A percentile compares a stretch with the other conserved stretches of the same genome.
These are phyloP conservation scores for Ganoderma boninense DNA, from an alignment of 1,284 basidiomycete genomes.

Conservation along the genomic window DNA sequence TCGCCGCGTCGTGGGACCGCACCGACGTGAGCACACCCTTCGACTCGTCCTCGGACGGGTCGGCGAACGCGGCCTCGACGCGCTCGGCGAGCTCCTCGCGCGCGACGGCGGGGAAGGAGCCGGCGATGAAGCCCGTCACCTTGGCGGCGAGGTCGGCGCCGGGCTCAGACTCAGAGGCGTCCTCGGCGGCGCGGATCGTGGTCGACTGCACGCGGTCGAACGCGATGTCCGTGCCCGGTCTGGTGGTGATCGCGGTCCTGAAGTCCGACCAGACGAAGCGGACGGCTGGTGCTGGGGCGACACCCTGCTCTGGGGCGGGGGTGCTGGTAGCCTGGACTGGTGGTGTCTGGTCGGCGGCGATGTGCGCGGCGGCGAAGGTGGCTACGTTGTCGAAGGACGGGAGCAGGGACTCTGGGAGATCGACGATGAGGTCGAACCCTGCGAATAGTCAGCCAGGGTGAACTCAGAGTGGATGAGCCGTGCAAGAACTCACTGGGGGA, in stretches of 20 bases:
- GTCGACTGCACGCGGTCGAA: not conserved
- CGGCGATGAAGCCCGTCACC: not conserved
- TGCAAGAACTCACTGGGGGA: not conserved
- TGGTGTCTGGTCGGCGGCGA: not conserved
- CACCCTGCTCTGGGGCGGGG: not conserved
- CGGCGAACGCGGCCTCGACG: not conserved
- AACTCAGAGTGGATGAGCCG: not conserved
- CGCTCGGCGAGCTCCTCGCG: not conserved
- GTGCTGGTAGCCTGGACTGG: not conserved
- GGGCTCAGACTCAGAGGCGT: too few species aligned
- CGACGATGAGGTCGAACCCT: not conserved
- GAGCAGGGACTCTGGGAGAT: not conserved
- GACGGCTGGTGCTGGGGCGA: too few species aligned
- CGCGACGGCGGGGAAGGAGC: not conserved
- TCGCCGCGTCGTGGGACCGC: not conserved
- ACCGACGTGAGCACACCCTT: not conserved
- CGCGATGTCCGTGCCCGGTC: constrained; percentile 1
- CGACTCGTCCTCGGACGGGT: not conserved
- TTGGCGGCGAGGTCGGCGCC: not conserved
- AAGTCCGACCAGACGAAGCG: not conserved
- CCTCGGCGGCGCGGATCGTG: not conserved
- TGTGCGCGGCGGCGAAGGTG: not conserved
- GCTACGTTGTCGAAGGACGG: not conserved
- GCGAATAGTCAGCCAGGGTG: not conserved
- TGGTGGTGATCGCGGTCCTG: not conserved